These are phyloP conservation scores for Lepidium africanum DNA, from an alignment of 345 rosid species.

Conservation along the genomic window DNA sequence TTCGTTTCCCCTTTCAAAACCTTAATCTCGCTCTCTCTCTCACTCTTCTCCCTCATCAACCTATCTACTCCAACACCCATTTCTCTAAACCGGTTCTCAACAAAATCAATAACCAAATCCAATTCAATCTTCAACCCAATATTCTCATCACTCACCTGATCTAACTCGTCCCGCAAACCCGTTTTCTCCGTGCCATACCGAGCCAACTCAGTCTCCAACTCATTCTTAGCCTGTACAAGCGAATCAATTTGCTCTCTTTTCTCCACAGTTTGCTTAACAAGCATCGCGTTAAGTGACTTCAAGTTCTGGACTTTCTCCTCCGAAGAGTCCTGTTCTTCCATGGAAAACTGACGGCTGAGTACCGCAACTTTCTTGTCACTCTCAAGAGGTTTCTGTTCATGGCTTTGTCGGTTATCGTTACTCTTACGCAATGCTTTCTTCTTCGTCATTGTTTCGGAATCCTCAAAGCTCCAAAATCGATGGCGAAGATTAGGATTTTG, in stretches of 20 bases:
- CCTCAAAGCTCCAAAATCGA: not conserved
- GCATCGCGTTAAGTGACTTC: slow-evolving; percentile 49
- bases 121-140: slow-evolving; percentile 38
- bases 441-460: slow-evolving; percentile 14
- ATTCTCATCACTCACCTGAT: slow-evolving; percentile 32
- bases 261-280: slow-evolving; percentile 50
- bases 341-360: slow-evolving; percentile 15
- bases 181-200: slow-evolving; percentile 17
- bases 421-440: slow-evolving; percentile 13
- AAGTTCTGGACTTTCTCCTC: slow-evolving; percentile 42
- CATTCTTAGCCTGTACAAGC: slow-evolving; percentile 31
- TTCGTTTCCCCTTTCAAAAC: slow-evolving; percentile 28
- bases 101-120: slow-evolving; percentile 28
- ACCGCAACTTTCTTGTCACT: slow-evolving; percentile 4
- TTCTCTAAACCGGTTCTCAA: slow-evolving; percentile 36
- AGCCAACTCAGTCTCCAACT: slow-evolving; percentile 42
- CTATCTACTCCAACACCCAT: slow-evolving; percentile 25
- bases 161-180: slow-evolving; percentile 32
- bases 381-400: not conserved
- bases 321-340: slow-evolving; percentile 30
- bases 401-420: not conserved
- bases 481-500: slow-evolving; percentile 11
- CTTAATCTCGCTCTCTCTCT: slow-evolving; percentile 33
- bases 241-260: slow-evolving; percentile 43
- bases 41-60: slow-evolving; percentile 30